Conservation (phyloP, 305 asterid genomes). For the Caryopteris hybrid region DNA sequence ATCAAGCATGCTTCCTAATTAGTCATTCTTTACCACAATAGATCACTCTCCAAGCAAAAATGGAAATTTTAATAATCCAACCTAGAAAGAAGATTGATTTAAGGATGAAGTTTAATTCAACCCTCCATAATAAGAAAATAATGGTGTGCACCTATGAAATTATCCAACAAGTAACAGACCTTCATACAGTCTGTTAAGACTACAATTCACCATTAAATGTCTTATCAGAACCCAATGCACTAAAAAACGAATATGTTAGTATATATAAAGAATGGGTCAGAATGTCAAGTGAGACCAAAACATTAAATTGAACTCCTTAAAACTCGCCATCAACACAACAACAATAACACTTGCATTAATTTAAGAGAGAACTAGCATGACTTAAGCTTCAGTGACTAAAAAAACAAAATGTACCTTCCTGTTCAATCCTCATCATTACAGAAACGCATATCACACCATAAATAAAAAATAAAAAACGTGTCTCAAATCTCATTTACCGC, state of each 20-base stretch:
- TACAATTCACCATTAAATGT: neutral
- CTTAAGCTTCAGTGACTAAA: constrained; percentile 13
- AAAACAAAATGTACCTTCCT: constrained; percentile 34
- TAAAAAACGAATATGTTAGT: neutral
- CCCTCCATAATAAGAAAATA: neutral
- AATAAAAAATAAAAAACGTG: neutral
- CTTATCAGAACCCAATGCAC: neutral
- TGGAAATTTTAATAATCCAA: neutral
- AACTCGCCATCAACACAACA: constrained; percentile 8
- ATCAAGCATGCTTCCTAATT: neutral
- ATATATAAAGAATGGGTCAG: neutral
- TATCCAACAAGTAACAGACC: neutral
- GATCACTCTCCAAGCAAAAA: neutral
- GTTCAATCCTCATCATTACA: constrained; percentile 14
- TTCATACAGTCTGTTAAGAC: neutral
- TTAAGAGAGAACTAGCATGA: neutral
- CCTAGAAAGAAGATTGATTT: neutral
- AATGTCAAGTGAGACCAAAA: neutral
- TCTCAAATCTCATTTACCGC: constrained; percentile 4
- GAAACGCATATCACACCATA: neutral
- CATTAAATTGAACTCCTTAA: neutral
- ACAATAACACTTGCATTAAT: neutral
- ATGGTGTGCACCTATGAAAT: constrained; percentile 15
- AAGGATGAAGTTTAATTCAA: neutral
- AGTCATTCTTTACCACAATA: neutral